Base-by-base conservation (phyloP, 2,329 filamentous ascomycete genomes). In the Apiospora marii region DNA sequence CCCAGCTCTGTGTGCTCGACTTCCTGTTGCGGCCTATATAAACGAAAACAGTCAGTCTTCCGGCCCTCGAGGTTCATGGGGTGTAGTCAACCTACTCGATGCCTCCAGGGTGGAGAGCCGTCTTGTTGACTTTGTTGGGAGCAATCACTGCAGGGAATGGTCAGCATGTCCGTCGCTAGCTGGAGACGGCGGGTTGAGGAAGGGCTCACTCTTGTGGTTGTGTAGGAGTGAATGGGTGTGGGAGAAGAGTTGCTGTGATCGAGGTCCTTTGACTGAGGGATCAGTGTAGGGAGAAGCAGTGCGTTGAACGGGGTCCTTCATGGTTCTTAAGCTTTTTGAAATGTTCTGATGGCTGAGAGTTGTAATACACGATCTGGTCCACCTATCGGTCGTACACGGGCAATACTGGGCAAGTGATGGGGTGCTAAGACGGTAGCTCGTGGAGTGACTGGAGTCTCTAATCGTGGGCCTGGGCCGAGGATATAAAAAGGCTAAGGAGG, bases 1-100 rank as follows among this genome's bases (percentile, higher is more conserved):
- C 85, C 95, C 76, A 99, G 92, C 84, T 98, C 96, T 67, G 96
- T 98, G 90, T 98, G 96, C 83, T 97, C 93, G 80, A 89, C 89
- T 72, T 81, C 80, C 30, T 76, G 74, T 81, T 92, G 88, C 76
- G 95, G 94, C 85, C 94, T 97, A 81, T 41, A 61, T 3, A n/a
- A 41, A 14, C 75, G 61, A 75, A 73, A 51, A 69, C 70, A 72
- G 77, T 81, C 76, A 80, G 81, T 48, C 61, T 71, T 49, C 24
- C 72, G 13, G 30, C 61, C 64, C 72, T 70, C 70, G 70, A 73
- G 46, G 70, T 22, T 64, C 34, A 13, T 64, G 5, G 34, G 22
- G 46, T 3, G 71, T 64, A 37, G 72, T 51, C 49, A 72, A 92
- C 94, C 84, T 90, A 97, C 94, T 93, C 89, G 78, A 98, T 93